These are phyloP conservation scores for Boletus tylopilopsis DNA, from an alignment of 768 basidiomycete genomes.

Conservation along the genomic window DNA sequence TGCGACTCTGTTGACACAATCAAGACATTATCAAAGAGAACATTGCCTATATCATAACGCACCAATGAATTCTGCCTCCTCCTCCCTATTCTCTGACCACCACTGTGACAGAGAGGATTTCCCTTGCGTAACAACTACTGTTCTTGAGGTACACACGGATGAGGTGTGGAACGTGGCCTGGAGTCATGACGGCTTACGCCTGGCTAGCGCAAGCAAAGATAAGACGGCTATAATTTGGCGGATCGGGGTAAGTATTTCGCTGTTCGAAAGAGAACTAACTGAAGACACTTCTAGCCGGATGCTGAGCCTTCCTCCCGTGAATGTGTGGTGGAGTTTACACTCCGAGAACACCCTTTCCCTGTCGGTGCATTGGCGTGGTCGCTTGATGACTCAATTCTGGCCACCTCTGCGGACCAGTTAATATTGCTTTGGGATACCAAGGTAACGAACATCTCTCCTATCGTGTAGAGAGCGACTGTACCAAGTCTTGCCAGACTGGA, in stretches of 20 bases:
- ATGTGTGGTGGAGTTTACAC: constrained; percentile 53
- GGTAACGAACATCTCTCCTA: constrained; percentile 41
- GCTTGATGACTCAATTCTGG: constrained; percentile 75
- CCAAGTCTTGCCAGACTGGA: constrained; percentile 57
- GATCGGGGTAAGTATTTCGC: constrained; percentile 58
- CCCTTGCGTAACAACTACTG: constrained; percentile 80
- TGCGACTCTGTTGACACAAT: constrained; percentile 79
- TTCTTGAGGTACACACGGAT: constrained; percentile 81
- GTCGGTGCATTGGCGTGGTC: constrained; percentile 93
- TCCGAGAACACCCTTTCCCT: constrained; percentile 74
- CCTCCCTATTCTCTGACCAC: constrained; percentile 88
- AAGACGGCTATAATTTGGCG: constrained; percentile 87
- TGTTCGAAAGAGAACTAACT: constrained; percentile 1
- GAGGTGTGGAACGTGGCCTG: constrained; percentile 97
- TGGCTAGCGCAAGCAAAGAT: constrained; percentile 90
- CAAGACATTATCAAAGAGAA: constrained; percentile 72
- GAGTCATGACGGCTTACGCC: constrained; percentile 82
- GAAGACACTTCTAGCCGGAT: constrained; percentile 36
- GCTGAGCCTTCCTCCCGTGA: constrained; percentile 50
- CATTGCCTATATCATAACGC: constrained; percentile 87
- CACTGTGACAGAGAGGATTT: constrained; percentile 77
- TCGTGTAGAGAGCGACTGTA: background rate
- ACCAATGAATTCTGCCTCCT: constrained; percentile 49
- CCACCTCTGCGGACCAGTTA: constrained; percentile 76
- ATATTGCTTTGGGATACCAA: constrained; percentile 90